Conservation (phyloP, 1,284 basidiomycete genomes). For the Puccinia polysora region DNA sequence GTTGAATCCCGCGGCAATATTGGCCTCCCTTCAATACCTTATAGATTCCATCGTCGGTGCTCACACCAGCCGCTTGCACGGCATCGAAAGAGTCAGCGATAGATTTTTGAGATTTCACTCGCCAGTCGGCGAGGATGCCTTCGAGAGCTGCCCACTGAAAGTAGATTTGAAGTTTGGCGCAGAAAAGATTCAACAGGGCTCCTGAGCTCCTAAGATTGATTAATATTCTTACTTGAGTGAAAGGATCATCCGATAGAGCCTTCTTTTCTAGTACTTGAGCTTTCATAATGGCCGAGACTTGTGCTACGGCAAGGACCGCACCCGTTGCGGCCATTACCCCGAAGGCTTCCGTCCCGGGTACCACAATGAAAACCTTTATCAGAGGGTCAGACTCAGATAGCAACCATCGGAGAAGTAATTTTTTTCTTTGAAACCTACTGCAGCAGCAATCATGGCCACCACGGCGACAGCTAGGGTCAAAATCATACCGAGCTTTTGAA, state of each 20-base stretch:
- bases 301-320: slow-evolving; percentile 2
- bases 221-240: background rate
- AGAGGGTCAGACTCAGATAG: background rate
- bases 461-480: background rate
- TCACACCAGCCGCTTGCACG: background rate
- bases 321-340: slow-evolving; percentile 12
- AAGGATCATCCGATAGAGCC: background rate
- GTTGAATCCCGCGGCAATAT: background rate
- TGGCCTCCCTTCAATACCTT: background rate
- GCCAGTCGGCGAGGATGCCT: background rate
- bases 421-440: too few relatives aligned
- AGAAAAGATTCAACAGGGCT: background rate
- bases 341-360: background rate
- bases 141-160: slow-evolving; percentile 9
- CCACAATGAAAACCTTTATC: background rate
- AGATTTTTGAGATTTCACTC: background rate
- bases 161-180: too few relatives aligned
- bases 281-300: background rate
- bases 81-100: background rate
- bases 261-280: background rate
- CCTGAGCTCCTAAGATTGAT: background rate
- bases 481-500: slow-evolving; percentile 1
- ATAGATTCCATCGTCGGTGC: background rate
- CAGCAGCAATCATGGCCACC: background rate
- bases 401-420: background rate